Evolutionary conservation across 2,329 filamentous ascomycete genomes (phyloP).

Genomic region (Dactylellina sp.): DNA sequence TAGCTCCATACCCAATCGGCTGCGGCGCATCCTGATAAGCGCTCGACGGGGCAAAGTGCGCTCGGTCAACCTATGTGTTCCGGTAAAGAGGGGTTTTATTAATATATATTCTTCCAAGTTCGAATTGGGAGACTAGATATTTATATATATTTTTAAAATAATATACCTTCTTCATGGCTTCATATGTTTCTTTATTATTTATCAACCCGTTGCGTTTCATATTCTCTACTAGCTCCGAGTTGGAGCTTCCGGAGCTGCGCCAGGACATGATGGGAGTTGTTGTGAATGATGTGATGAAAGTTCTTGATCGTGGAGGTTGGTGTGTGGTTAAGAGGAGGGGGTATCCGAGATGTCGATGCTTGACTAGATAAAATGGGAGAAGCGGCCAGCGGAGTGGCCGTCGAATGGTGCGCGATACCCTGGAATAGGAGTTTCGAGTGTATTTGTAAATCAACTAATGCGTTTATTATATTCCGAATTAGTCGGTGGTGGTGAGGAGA

Average conservation of each 20-base stretch:
- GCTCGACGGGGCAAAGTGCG: slow-evolving; percentile 77
- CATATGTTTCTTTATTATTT: slow-evolving; percentile 75
- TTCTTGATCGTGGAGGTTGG: not conserved
- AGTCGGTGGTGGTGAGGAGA: too few relatives aligned
- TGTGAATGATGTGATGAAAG: not conserved
- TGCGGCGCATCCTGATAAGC: slow-evolving; percentile 82
- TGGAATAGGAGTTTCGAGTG: too few relatives aligned
- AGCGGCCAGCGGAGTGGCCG: too few relatives aligned
- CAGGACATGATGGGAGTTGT: slow-evolving; percentile 79
- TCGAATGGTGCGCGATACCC: too few relatives aligned
- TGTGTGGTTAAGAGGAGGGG: not conserved
- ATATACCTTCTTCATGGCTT: slow-evolving; percentile 79
- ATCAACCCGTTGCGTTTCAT: slow-evolving; percentile 79
- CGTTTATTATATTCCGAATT: too few relatives aligned
- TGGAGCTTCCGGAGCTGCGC: slow-evolving; percentile 81
- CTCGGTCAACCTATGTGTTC: slow-evolving; percentile 81
- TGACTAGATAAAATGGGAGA: too few relatives aligned
- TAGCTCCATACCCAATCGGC: slow-evolving; percentile 74
- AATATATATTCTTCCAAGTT: too few relatives aligned
- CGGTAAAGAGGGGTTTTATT: too few relatives aligned
- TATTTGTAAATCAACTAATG: too few relatives aligned
- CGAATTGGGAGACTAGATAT: too few relatives aligned
- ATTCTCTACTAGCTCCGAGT: slow-evolving; percentile 81
- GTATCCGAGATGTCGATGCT: too few relatives aligned
- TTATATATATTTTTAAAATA: not conserved